A percentile compares a stretch with the other conserved stretches of the same genome.
Conservation (phyloP, 495 filamentous ascomycete genomes). For the Aspergillus olivimuriae region DNA sequence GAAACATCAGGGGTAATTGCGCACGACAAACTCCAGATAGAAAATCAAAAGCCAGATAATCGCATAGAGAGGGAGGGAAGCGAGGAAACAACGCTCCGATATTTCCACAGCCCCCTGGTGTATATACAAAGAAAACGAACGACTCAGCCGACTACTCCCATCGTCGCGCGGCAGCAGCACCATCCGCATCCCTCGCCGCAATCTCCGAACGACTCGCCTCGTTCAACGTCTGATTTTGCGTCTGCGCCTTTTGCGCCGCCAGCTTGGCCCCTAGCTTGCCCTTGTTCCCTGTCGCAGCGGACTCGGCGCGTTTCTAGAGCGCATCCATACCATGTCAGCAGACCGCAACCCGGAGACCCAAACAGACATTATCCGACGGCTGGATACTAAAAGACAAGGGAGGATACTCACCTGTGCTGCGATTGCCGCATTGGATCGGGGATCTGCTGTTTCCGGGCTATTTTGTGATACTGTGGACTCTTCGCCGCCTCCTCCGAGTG, state of each 20-base stretch:
- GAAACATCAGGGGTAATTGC: no score
- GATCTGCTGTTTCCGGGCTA: constrained; percentile 44
- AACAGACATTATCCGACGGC: not conserved
- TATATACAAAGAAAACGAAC: no score
- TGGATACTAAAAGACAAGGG: not conserved
- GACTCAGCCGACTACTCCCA: constrained; percentile 42
- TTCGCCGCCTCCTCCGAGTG: constrained; percentile 37
- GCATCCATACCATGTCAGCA: no score
- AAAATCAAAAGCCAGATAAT: no score
- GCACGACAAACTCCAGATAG: no score
- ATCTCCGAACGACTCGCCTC: constrained; percentile 51
- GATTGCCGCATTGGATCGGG: constrained; percentile 50
- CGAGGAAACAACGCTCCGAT: no score
- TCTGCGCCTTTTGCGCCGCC: constrained; percentile 60
- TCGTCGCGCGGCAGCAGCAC: constrained; percentile 40
- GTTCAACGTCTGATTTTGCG: constrained; percentile 50
- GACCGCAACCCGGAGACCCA: no score
- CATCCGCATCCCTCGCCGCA: constrained; percentile 43
- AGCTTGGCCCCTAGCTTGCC: constrained; percentile 57
- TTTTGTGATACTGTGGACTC: no score
- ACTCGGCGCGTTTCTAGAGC: constrained; percentile 37
- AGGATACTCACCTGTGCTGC: constrained; percentile 56
- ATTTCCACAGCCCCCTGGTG: no score
- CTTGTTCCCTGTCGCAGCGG: constrained; percentile 21
- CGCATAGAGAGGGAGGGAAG: no score